Evolutionary conservation across 257 asterid species (phyloP).

Genomic region (Euphrasia confusa): DNA sequence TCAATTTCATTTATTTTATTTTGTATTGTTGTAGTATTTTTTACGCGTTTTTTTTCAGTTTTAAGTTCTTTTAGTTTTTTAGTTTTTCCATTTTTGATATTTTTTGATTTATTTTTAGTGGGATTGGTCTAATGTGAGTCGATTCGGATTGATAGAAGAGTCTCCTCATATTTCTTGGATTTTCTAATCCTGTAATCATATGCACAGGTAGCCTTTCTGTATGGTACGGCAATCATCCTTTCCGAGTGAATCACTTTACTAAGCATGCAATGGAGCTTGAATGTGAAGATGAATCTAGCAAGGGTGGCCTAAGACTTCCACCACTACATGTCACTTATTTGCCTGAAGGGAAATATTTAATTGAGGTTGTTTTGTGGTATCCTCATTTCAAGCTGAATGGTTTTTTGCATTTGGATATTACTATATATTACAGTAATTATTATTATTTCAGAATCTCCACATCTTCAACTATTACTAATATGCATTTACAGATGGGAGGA

Average conservation of each 20-base stretch:
- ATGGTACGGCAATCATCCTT: conserved; percentile 87
- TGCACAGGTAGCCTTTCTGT: conserved; percentile 53
- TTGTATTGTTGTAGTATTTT: background rate
- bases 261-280: conserved; percentile 60
- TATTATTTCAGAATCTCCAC: conserved; percentile 1
- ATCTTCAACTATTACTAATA: conserved; percentile 21
- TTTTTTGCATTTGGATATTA: conserved; percentile 1
- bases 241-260: conserved; percentile 67
- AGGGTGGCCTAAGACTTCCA: conserved; percentile 36
- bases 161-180: conserved; percentile 15
- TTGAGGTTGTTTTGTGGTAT: conserved; percentile 48
- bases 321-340: conserved; percentile 42
- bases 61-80: too few species aligned
- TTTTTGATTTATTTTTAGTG: background rate
- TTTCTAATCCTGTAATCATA: conserved; percentile 22
- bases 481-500: conserved; percentile 54
- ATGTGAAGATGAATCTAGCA: conserved; percentile 62
- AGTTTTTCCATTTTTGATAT: too few species aligned
- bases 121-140: background rate
- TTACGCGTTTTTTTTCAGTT: background rate
- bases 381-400: conserved; percentile 19
- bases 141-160: background rate
- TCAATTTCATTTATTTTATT: too few species aligned
- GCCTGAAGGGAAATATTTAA: conserved; percentile 64
- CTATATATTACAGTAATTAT: background rate